A percentile compares a stretch with the other conserved stretches of the same genome.
phyloP scores from a whole-genome alignment of 169 alveolate genomes.

The Cryptosporidium sp. region DNA sequence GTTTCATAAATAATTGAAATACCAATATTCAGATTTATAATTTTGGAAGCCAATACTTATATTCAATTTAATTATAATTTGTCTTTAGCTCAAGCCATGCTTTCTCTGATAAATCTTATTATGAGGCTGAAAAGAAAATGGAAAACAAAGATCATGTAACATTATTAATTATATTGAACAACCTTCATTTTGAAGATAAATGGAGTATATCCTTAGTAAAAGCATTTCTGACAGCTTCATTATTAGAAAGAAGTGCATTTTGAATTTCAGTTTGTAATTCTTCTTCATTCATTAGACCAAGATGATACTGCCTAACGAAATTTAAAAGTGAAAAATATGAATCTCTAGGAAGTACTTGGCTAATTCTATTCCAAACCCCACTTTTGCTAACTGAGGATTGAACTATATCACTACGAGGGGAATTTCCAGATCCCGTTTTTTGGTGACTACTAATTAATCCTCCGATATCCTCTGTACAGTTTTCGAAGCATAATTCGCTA shows the following conservation, averaged over 20 bases:
- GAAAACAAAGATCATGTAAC: background rate
- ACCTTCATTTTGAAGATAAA: conserved; percentile 20
- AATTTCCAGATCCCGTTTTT: background rate
- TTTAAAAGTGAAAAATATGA: conserved; percentile 50
- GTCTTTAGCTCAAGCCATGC: background rate
- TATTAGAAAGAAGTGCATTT: conserved; percentile 23
- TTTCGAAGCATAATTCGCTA: background rate
- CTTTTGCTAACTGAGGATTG: conserved; percentile 23
- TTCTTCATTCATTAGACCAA: conserved; percentile 41
- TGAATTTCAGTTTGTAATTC: conserved; percentile 65
- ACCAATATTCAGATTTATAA: background rate
- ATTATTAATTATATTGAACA: too few relatives aligned
- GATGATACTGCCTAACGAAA: conserved; percentile 55
- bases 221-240: conserved; percentile 56
- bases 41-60: too few relatives aligned
- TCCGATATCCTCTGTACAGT: background rate
- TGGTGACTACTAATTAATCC: background rate
- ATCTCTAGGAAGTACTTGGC: conserved; percentile 57
- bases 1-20: too few relatives aligned
- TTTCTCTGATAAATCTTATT: too few relatives aligned
- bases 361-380: conserved; percentile 61
- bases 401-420: background rate
- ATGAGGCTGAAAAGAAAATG: background rate
- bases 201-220: conserved; percentile 55
- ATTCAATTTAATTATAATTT: too few relatives aligned